These are phyloP conservation scores for Pseudogymnoascus sp. DNA, from an alignment of 2,329 filamentous ascomycete species.

Conservation along the genomic window DNA sequence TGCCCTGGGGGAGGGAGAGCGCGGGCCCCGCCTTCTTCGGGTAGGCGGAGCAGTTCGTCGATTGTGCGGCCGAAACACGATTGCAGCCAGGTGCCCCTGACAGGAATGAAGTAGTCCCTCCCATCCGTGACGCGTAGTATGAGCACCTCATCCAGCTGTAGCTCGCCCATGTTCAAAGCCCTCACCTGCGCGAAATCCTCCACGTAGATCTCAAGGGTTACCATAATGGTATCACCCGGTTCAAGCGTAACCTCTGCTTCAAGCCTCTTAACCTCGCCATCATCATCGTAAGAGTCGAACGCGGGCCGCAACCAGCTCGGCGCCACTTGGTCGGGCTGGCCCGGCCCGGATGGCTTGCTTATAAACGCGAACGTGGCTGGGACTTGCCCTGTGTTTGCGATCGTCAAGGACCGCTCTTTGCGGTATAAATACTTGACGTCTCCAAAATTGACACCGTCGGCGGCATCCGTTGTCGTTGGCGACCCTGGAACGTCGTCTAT, in stretches of 20 bases:
- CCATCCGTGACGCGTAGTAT: slow-evolving; percentile 77
- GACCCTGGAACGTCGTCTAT: slow-evolving; percentile 18
- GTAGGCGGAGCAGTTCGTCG: slow-evolving; percentile 79
- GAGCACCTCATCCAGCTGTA: slow-evolving; percentile 72
- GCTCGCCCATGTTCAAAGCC: slow-evolving; percentile 59
- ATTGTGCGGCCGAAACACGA: slow-evolving; percentile 78
- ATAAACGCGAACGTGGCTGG: slow-evolving; percentile 73
- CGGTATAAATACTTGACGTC: slow-evolving; percentile 60
- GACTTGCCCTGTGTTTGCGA: slow-evolving; percentile 87
- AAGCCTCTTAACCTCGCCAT: slow-evolving; percentile 13
- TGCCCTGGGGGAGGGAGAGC: slow-evolving; percentile 29
- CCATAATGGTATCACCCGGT: slow-evolving; percentile 73
- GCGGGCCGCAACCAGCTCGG: slow-evolving; percentile 64
- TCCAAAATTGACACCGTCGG: slow-evolving; percentile 66
- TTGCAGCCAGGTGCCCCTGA: slow-evolving; percentile 69
- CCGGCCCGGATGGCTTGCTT: slow-evolving; percentile 51
- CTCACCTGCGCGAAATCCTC: slow-evolving; percentile 54
- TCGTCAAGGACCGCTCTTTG: slow-evolving; percentile 61
- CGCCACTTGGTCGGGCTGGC: slow-evolving; percentile 31
- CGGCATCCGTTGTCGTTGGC: slow-evolving; percentile 24
- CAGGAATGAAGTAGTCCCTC: slow-evolving; percentile 82
- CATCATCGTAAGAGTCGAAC: slow-evolving; percentile 41
- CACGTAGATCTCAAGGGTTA: slow-evolving; percentile 60
- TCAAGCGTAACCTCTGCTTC: slow-evolving; percentile 53
- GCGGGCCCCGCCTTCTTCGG: slow-evolving; percentile 70